phyloP scores from a whole-genome alignment of 805 yeast genomes.

The Torulaspora indica region DNA sequence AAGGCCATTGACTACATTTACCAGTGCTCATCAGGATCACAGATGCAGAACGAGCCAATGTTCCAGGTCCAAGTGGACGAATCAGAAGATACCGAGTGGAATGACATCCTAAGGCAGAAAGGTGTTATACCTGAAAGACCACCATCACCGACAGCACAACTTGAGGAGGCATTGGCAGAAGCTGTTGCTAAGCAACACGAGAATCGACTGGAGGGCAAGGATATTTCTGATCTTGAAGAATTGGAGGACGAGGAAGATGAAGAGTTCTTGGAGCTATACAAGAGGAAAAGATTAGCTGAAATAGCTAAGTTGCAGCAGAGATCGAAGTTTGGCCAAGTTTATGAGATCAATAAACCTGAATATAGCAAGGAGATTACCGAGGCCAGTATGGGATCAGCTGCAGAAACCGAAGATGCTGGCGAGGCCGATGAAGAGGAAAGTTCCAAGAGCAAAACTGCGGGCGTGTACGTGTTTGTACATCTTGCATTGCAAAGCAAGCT shows the following conservation, averaged over 20 bases:
- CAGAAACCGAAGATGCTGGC: neutral
- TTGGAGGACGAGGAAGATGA: constrained; percentile 92
- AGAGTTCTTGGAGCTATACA: constrained; percentile 75
- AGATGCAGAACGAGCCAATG: constrained; percentile 47
- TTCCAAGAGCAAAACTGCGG: constrained; percentile 14
- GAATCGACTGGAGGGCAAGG: constrained; percentile 71
- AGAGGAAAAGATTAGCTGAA: constrained; percentile 72
- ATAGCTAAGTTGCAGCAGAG: constrained; percentile 53
- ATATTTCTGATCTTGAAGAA: constrained; percentile 76
- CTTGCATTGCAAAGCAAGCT: constrained; percentile 61
- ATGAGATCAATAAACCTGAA: constrained; percentile 80
- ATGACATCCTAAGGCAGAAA: constrained; percentile 82
- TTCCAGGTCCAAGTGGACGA: constrained; percentile 88
- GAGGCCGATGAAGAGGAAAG: neutral
- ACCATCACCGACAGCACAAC: constrained; percentile 78
- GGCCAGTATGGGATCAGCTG: constrained; percentile 48
- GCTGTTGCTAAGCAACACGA: constrained; percentile 77
- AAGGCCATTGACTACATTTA: neutral
- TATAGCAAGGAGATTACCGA: constrained; percentile 81
- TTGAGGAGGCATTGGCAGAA: constrained; percentile 84
- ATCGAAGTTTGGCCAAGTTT: constrained; percentile 68
- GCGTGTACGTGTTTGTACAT: constrained; percentile 68
- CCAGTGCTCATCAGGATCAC: neutral
- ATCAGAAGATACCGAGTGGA: constrained; percentile 97
- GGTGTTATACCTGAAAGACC: constrained; percentile 92